phyloP scores from a whole-genome alignment of 495 filamentous ascomycete genomes.

The Lophium mytilinum region DNA sequence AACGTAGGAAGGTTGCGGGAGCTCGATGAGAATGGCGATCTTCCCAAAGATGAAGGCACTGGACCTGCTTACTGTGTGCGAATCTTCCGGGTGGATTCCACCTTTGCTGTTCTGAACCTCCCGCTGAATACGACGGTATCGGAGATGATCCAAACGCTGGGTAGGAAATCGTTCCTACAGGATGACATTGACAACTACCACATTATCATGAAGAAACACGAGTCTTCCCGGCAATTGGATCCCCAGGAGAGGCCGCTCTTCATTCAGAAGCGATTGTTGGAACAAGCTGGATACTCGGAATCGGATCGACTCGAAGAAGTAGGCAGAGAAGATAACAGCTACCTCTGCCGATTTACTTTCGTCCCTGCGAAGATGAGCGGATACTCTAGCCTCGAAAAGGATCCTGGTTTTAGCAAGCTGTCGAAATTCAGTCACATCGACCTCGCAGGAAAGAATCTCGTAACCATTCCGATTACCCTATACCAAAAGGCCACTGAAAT shows the following conservation, averaged over 20 bases:
- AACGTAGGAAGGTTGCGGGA: slow-evolving; percentile 50
- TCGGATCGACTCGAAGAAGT: slow-evolving; percentile 86
- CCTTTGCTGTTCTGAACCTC: slow-evolving; percentile 84
- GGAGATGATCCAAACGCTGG: slow-evolving; percentile 74
- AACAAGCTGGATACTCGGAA: slow-evolving; percentile 86
- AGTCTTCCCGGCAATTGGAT: slow-evolving; percentile 73
- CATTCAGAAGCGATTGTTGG: slow-evolving; percentile 85
- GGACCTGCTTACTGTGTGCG: slow-evolving; percentile 75
- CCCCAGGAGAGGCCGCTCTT: slow-evolving; percentile 73
- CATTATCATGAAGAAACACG: slow-evolving; percentile 88
- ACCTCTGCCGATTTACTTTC: slow-evolving; percentile 91
- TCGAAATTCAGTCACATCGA: slow-evolving; percentile 92
- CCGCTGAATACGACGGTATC: slow-evolving; percentile 70
- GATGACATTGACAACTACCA: slow-evolving; percentile 90
- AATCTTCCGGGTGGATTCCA: slow-evolving; percentile 88
- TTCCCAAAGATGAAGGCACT: slow-evolving; percentile 57
- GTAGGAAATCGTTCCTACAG: slow-evolving; percentile 83
- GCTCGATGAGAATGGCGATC: slow-evolving; percentile 49
- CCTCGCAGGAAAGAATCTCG: slow-evolving; percentile 79
- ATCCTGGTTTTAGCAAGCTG: slow-evolving; percentile 69
- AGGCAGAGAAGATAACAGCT: slow-evolving; percentile 96
- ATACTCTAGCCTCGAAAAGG: slow-evolving; percentile 64
- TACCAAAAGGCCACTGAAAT: slow-evolving; percentile 90
- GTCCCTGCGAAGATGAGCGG: slow-evolving; percentile 78
- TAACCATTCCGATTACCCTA: slow-evolving; percentile 88